Conservation (phyloP, 2,329 filamentous ascomycete species). For the Talaromyces sp. region DNA sequence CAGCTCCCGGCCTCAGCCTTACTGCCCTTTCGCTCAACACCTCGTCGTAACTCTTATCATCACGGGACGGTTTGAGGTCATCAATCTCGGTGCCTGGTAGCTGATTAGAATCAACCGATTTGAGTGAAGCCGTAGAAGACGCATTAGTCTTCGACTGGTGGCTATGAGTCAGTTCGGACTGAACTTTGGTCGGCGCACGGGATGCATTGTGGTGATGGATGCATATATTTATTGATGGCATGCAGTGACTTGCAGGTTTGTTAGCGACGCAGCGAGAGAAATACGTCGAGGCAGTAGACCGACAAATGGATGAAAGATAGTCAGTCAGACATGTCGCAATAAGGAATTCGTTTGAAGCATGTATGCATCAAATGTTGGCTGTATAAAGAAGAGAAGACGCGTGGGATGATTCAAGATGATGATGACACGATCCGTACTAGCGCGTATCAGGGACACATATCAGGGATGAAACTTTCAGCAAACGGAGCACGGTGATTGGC, state of each 20-base stretch:
- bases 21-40: conserved; percentile 20
- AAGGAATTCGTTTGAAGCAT: background rate
- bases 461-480: background rate
- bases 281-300: background rate
- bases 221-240: background rate
- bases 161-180: background rate
- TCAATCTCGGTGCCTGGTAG: background rate
- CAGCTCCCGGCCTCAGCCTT: conserved; percentile 33
- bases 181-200: background rate
- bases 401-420: background rate
- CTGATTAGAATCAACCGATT: too few relatives aligned
- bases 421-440: background rate
- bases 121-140: background rate
- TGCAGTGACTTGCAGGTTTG: background rate
- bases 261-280: background rate
- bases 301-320: too few relatives aligned
- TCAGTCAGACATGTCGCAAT: too few relatives aligned
- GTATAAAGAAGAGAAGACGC: background rate
- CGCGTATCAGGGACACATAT: background rate
- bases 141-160: background rate
- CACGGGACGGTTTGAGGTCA: conserved; percentile 28
- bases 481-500: background rate
- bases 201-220: background rate
- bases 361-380: background rate
- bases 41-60: conserved; percentile 35